Conservation (phyloP, 768 basidiomycete species). For the Naematelia aurantialba region DNA sequence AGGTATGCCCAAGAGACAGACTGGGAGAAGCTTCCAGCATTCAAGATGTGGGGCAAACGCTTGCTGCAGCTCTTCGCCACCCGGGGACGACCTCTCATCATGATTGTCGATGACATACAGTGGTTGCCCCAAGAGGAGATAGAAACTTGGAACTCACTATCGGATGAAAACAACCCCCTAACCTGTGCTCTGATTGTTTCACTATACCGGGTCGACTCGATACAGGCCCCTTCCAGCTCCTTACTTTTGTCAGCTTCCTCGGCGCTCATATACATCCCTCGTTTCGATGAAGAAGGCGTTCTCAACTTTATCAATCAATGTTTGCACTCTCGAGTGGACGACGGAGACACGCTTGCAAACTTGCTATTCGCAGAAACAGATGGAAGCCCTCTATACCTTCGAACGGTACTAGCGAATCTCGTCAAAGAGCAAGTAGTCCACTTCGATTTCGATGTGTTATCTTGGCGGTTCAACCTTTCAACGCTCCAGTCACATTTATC, state of each 20-base stretch:
- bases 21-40: conserved; percentile 23
- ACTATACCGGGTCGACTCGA: conserved; percentile 19
- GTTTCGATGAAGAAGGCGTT: conserved; percentile 19
- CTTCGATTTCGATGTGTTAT: conserved; percentile 23
- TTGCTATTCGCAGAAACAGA: conserved; percentile 27
- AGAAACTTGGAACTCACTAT: conserved; percentile 21
- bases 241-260: conserved; percentile 13
- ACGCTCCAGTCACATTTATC: conserved; percentile 25
- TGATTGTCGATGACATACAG: conserved; percentile 40
- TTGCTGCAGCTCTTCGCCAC: conserved; percentile 36
- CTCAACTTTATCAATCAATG: conserved; percentile 11
- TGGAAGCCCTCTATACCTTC: conserved; percentile 29
- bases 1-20: conserved; percentile 13
- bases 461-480: conserved; percentile 20
- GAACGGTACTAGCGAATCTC: conserved; percentile 15
- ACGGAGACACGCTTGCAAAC: conserved; percentile 1
- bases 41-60: conserved; percentile 15
- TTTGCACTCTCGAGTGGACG: conserved; percentile 6
- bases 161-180: conserved; percentile 19
- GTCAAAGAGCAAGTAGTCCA: conserved; percentile 23
- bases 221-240: conserved; percentile 1
- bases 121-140: conserved; percentile 31
- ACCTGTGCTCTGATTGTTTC: conserved; percentile 24
- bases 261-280: conserved; percentile 5
- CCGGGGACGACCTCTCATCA: conserved; percentile 20